These are phyloP conservation scores for Paramecium sexaurelia DNA, from an alignment of 73 alveolate genomes.

Conservation along the genomic window DNA sequence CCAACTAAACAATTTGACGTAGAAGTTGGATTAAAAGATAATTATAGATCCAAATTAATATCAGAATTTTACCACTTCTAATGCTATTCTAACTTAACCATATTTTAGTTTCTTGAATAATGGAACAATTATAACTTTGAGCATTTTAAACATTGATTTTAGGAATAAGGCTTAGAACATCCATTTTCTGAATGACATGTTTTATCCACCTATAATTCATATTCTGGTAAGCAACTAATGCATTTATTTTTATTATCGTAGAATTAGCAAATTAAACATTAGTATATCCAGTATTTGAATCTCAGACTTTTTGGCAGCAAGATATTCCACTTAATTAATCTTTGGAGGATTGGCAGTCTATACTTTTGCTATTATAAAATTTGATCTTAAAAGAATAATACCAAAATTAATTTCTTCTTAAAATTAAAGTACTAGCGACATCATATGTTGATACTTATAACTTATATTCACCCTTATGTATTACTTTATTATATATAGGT, in stretches of 20 bases:
- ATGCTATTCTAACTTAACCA: not conserved
- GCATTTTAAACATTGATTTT: not conserved
- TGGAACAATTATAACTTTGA: not conserved
- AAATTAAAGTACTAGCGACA: not conserved
- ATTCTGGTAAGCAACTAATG: not conserved
- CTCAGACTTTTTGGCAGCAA: constrained; percentile 8
- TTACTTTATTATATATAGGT: not conserved
- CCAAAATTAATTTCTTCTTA: constrained; percentile 23
- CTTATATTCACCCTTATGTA: not conserved
- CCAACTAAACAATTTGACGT: constrained; percentile 8
- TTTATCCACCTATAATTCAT: not conserved
- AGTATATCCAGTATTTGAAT: not conserved
- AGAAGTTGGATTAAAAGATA: not conserved
- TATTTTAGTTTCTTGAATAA: not conserved
- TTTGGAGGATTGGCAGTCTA: not conserved
- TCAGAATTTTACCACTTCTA: constrained; percentile 24
- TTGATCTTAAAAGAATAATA: not conserved
- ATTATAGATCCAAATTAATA: not conserved
- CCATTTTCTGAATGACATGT: constrained; percentile 13
- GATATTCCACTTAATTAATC: not conserved
- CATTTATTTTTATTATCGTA: constrained; percentile 43
- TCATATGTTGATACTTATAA: constrained; percentile 8
- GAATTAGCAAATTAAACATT: not conserved
- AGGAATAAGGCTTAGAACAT: constrained; percentile 11
- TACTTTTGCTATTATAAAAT: not conserved